A percentile compares a stretch with the other conserved stretches of the same genome.
Conservation (phyloP, 2,329 filamentous ascomycete genomes). For the Epichloe glyceriae region DNA sequence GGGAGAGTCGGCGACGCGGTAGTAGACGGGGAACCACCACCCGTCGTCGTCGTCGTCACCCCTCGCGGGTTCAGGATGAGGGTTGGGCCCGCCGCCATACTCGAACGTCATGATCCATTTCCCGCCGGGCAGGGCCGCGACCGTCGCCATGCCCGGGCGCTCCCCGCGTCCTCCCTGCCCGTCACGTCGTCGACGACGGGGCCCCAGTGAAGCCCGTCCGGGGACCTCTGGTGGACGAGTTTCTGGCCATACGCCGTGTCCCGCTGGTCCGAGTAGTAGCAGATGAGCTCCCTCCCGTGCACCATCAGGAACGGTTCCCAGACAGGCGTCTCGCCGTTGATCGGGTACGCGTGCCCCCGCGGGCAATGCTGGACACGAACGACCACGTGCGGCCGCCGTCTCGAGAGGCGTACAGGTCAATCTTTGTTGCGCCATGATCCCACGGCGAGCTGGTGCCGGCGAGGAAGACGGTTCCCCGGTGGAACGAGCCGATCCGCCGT, state of each 20-base stretch:
- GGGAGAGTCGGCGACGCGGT: not conserved
- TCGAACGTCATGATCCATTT: not conserved
- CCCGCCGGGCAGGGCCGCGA: not conserved
- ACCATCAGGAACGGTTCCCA: not conserved
- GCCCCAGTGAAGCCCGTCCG: not conserved
- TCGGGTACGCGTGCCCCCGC: not conserved
- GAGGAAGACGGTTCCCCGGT: not conserved
- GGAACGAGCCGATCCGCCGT: not conserved
- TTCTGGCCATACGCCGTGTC: not conserved
- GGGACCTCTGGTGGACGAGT: not conserved
- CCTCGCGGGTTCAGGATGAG: not conserved
- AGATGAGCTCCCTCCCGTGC: not conserved
- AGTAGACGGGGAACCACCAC: not conserved
- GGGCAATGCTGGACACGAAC: not conserved
- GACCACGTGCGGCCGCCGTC: not conserved
- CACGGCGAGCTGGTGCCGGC: not conserved
- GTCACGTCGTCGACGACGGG: not conserved
- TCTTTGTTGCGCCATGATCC: not conserved
- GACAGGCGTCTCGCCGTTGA: not conserved
- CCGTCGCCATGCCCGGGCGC: not conserved
- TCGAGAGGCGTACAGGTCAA: not conserved
- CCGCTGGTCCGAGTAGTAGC: not conserved
- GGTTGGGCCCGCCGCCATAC: not conserved
- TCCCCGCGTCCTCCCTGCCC: not conserved
- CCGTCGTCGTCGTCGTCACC: too few relatives aligned